Evolutionary conservation across 495 filamentous ascomycete genomes (phyloP).

Genomic region (Talaromyces adpressus): DNA sequence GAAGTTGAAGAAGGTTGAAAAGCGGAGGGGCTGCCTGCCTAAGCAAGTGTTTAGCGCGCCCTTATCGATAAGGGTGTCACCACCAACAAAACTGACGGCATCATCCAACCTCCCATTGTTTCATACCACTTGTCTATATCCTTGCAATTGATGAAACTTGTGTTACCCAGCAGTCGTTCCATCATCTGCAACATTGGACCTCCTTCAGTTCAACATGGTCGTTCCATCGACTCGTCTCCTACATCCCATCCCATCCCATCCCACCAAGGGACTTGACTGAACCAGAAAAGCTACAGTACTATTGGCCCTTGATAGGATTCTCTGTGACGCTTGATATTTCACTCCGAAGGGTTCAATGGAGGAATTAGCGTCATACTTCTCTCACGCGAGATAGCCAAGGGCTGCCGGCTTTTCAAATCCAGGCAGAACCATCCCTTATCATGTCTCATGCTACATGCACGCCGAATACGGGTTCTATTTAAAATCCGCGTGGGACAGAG

Average conservation of each 20-base stretch:
- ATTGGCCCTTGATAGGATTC: not conserved
- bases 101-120: not conserved
- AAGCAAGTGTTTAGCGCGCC: not conserved
- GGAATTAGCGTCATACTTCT: not conserved
- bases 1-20: not conserved
- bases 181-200: not conserved
- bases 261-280: not conserved
- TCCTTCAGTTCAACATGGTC: not conserved
- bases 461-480: not conserved
- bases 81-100: not conserved
- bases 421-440: not conserved
- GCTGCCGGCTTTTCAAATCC: not conserved
- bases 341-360: not conserved
- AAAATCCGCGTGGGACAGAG: not conserved
- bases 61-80: not conserved
- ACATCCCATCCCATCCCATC: not conserved
- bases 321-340: not conserved
- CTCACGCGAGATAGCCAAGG: not conserved
- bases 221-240: not conserved
- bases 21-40: not conserved
- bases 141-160: not conserved
- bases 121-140: not conserved
- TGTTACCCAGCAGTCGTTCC: not conserved
- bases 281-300: not conserved
- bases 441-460: not conserved